A percentile compares a stretch with the other conserved stretches of the same genome.
These are phyloP conservation scores for Aspergillus sp. DNA, from an alignment of 2,329 filamentous ascomycete genomes.

Conservation along the genomic window DNA sequence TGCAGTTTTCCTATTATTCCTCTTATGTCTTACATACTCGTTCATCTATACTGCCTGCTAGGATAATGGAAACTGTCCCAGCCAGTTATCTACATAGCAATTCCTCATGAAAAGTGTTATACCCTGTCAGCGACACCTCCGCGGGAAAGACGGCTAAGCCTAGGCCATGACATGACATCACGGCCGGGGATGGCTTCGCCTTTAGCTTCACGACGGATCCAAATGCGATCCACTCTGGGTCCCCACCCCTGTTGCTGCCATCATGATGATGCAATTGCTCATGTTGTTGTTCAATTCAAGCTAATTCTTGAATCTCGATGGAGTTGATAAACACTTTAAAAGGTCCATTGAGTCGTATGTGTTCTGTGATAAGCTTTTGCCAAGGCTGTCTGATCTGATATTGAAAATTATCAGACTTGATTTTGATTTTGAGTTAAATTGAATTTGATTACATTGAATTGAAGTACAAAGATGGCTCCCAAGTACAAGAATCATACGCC, in stretches of 20 bases:
- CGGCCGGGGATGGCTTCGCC: neutral
- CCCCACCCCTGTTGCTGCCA: neutral
- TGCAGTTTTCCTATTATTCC: too few species aligned
- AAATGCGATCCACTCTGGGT: neutral
- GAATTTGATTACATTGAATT: neutral
- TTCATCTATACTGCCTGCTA: too few species aligned
- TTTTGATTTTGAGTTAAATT: too few species aligned
- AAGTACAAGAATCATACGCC: neutral
- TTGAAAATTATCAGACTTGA: too few species aligned
- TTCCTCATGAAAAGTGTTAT: too few species aligned
- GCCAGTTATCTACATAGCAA: too few species aligned
- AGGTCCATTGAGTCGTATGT: neutral
- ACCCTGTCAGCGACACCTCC: too few species aligned
- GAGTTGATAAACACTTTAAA: neutral
- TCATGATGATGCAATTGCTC: slow-evolving; percentile 2
- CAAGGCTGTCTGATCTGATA: neutral
- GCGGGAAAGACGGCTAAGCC: neutral
- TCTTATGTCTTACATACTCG: too few species aligned
- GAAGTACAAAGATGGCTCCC: neutral
- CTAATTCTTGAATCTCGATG: too few species aligned
- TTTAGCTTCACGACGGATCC: neutral
- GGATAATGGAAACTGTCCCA: too few species aligned
- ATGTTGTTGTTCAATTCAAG: neutral
- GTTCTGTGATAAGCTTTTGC: neutral
- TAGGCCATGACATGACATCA: neutral